A percentile compares a stretch with the other conserved stretches of the same genome.
Conservation (phyloP, 768 basidiomycete species). For the Crucibulum laeve region DNA sequence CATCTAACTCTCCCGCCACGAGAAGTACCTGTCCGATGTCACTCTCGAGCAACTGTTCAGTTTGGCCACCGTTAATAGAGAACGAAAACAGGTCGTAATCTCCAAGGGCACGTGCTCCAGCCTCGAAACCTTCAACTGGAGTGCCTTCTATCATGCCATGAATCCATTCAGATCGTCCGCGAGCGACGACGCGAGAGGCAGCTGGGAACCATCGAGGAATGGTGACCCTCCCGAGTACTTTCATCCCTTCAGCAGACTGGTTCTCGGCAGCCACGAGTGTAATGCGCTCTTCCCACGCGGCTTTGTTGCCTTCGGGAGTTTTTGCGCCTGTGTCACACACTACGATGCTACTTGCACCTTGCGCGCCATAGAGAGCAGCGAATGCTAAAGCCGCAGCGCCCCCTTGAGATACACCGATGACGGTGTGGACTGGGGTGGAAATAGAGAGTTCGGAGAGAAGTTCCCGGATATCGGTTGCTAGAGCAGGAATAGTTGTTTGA, state of each 20-base stretch:
- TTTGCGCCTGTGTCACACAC: constrained; percentile 43
- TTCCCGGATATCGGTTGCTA: constrained; percentile 39
- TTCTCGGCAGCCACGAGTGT: constrained; percentile 22
- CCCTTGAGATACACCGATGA: constrained; percentile 53
- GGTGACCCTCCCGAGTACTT: constrained; percentile 34
- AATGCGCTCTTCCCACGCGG: constrained; percentile 46
- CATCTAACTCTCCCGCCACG: constrained; percentile 43
- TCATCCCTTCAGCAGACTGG: constrained; percentile 27
- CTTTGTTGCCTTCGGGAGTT: constrained; percentile 40
- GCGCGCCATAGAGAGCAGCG: constrained; percentile 27
- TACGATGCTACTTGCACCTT: constrained; percentile 32
- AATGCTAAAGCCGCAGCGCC: constrained; percentile 48
- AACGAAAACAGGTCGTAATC: constrained; percentile 34
- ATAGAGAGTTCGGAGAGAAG: constrained; percentile 31
- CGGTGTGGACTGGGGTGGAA: constrained; percentile 32
- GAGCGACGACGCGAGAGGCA: constrained; percentile 6
- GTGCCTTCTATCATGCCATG: constrained; percentile 34
- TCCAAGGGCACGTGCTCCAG: constrained; percentile 41
- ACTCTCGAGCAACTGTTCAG: constrained; percentile 15
- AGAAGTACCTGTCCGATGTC: constrained; percentile 31
- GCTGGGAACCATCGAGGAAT: constrained; percentile 46
- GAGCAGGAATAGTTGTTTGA: constrained; percentile 34
- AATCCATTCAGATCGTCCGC: constrained; percentile 22
- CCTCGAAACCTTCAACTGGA: constrained; percentile 35
- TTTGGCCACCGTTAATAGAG: constrained; percentile 10